These are phyloP conservation scores for Chrysoporthe austroafricana DNA, from an alignment of 2,329 filamentous ascomycete species.

Conservation along the genomic window DNA sequence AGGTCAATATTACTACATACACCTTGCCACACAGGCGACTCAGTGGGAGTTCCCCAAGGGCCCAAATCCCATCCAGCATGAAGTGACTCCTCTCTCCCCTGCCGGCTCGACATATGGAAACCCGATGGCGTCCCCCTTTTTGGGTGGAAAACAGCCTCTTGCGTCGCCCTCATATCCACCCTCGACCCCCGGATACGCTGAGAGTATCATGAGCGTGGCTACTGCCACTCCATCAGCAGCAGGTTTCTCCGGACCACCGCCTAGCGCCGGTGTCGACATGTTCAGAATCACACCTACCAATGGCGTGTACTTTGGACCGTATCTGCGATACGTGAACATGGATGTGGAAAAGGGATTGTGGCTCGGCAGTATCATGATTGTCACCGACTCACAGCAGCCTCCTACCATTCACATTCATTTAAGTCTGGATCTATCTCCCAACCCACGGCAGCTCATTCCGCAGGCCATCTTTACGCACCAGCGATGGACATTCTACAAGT, in stretches of 20 bases:
- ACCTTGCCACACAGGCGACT: constrained; percentile 90
- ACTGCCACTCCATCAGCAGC: constrained; percentile 73
- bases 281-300: constrained; percentile 95
- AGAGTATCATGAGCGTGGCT: constrained; percentile 83
- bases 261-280: constrained; percentile 85
- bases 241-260: constrained; percentile 89
- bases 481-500: constrained; percentile 94
- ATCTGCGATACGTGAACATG: constrained; percentile 96
- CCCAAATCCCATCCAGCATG: constrained; percentile 84
- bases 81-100: constrained; percentile 81
- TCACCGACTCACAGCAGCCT: constrained; percentile 88
- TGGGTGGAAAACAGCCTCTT: constrained; percentile 69
- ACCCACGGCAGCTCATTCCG: constrained; percentile 83
- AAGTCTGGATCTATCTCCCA: constrained; percentile 87
- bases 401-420: constrained; percentile 96
- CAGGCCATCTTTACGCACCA: constrained; percentile 87
- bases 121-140: constrained; percentile 70
- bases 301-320: constrained; percentile 96
- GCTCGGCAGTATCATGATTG: constrained; percentile 90
- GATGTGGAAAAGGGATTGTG: constrained; percentile 88
- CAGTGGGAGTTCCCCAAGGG: constrained; percentile 99
- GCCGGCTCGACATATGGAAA: constrained; percentile 77
- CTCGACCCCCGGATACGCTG: constrained; percentile 80
- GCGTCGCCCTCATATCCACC: constrained; percentile 83
- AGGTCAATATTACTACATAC: constrained; percentile 98